These are phyloP conservation scores for Pichia thaimueangensis DNA, from an alignment of 805 yeast species.

Conservation along the genomic window DNA sequence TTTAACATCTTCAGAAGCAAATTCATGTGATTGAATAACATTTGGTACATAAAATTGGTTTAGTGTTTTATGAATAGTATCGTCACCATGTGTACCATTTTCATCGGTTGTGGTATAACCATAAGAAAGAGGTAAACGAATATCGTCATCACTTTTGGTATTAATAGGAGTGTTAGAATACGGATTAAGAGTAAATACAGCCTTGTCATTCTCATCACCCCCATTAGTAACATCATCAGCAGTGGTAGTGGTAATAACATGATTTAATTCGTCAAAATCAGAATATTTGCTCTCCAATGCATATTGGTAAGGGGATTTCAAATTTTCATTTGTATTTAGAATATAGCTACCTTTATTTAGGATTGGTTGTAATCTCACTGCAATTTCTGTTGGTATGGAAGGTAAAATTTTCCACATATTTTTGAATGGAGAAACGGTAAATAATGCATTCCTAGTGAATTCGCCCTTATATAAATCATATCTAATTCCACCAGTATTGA, in stretches of 20 bases:
- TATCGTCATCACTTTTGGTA: conserved; percentile 1
- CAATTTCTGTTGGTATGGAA: conserved; percentile 51
- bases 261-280: too few species aligned
- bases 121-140: conserved; percentile 29
- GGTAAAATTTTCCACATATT: conserved; percentile 69
- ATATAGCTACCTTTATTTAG: conserved; percentile 52
- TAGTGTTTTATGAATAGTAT: conserved; percentile 59
- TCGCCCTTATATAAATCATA: conserved; percentile 83
- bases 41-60: conserved; percentile 64
- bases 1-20: conserved; percentile 17
- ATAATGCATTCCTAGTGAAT: conserved; percentile 74
- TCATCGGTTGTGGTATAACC: conserved; percentile 87
- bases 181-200: neutral
- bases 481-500: conserved; percentile 84
- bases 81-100: conserved; percentile 83
- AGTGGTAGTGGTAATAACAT: neutral
- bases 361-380: conserved; percentile 43
- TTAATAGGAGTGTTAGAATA: neutral
- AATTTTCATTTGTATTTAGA: conserved; percentile 11
- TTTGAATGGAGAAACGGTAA: conserved; percentile 77
- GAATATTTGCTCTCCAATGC: conserved; percentile 14
- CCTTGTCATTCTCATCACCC: too few species aligned
- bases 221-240: neutral
- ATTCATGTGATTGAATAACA: conserved; percentile 54
- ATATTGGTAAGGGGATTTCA: conserved; percentile 23